A percentile compares a stretch with the other conserved stretches of the same genome.
These are phyloP conservation scores for Neohortaea acidophila DNA, from an alignment of 495 filamentous ascomycete species.

Conservation along the genomic window DNA sequence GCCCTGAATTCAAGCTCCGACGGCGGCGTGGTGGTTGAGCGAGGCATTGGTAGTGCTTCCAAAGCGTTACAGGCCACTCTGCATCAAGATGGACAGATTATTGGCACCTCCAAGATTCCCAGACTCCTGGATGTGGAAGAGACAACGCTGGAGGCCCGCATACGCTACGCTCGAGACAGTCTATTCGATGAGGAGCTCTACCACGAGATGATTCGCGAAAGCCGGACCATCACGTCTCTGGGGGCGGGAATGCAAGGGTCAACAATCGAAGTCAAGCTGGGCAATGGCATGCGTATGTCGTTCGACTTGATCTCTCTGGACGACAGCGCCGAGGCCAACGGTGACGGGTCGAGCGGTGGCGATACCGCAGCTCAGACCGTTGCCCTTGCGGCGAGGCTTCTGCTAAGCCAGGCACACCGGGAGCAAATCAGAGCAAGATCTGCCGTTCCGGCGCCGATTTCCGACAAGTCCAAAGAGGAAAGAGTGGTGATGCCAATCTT, in stretches of 20 bases:
- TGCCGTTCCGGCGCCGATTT: constrained; percentile 13
- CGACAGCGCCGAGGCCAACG: not conserved
- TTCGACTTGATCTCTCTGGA: constrained; percentile 14
- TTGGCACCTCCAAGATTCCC: constrained; percentile 38
- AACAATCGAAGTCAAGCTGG: constrained; percentile 30
- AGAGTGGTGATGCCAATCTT: constrained; percentile 8
- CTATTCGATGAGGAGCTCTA: constrained; percentile 89
- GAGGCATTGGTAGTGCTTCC: constrained; percentile 43
- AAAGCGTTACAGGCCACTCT: constrained; percentile 51
- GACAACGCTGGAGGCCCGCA: constrained; percentile 43
- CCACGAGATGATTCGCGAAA: constrained; percentile 75
- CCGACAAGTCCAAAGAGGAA: constrained; percentile 7
- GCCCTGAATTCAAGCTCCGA: constrained; percentile 58
- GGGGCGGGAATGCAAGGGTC: constrained; percentile 46
- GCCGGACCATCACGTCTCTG: constrained; percentile 47
- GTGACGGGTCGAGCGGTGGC: not conserved
- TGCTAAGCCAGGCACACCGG: constrained; percentile 17
- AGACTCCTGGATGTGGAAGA: constrained; percentile 21
- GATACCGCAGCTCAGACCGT: constrained; percentile 12
- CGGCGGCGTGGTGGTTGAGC: constrained; percentile 59
- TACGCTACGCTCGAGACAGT: constrained; percentile 71
- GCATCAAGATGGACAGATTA: constrained; percentile 28
- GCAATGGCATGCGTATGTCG: not conserved
- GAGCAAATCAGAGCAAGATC: constrained; percentile 11
- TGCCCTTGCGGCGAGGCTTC: constrained; percentile 14